Conservation (phyloP, 2,329 filamentous ascomycete species). For the Ascochyta fabae region DNA sequence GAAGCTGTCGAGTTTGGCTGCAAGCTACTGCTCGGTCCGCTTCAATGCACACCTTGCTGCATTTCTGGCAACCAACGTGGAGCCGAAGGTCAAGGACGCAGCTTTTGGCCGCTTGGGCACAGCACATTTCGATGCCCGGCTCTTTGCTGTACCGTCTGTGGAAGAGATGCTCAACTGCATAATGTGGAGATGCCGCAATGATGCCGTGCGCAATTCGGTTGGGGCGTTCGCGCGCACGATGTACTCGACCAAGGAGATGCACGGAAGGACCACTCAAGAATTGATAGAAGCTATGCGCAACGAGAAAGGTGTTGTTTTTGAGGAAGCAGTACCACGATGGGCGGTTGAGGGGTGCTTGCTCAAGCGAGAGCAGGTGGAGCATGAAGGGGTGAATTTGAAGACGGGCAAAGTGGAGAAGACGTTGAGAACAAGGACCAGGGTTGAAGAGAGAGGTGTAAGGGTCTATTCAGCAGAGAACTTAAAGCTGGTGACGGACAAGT, state of each 20-base stretch:
- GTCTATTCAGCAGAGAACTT: constrained; percentile 33
- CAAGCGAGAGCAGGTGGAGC: constrained; percentile 40
- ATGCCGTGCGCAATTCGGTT: constrained; percentile 40
- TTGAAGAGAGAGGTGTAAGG: constrained; percentile 36
- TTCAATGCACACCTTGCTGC: constrained; percentile 35
- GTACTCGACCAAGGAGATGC: constrained; percentile 33
- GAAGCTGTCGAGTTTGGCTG: constrained; percentile 38
- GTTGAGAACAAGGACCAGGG: constrained; percentile 30
- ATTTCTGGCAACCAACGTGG: constrained; percentile 19
- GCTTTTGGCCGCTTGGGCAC: constrained; percentile 24
- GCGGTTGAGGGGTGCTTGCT: constrained; percentile 41
- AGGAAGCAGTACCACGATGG: constrained; percentile 40
- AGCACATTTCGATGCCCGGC: constrained; percentile 40
- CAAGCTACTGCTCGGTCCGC: constrained; percentile 36
- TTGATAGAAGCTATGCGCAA: constrained; percentile 33
- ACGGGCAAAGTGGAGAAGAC: constrained; percentile 33
- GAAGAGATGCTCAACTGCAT: constrained; percentile 40
- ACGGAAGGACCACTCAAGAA: constrained; percentile 33
- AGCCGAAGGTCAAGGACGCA: constrained; percentile 26
- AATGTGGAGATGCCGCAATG: constrained; percentile 41
- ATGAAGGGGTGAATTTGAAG: constrained; percentile 38
- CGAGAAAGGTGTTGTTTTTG: constrained; percentile 32
- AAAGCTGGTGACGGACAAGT: constrained; percentile 34
- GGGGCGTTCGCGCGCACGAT: constrained; percentile 37
- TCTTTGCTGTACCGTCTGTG: constrained; percentile 35